Base-by-base conservation (phyloP, 225 moss, liverwort and hornwort species). In the Asterella californica region DNA sequence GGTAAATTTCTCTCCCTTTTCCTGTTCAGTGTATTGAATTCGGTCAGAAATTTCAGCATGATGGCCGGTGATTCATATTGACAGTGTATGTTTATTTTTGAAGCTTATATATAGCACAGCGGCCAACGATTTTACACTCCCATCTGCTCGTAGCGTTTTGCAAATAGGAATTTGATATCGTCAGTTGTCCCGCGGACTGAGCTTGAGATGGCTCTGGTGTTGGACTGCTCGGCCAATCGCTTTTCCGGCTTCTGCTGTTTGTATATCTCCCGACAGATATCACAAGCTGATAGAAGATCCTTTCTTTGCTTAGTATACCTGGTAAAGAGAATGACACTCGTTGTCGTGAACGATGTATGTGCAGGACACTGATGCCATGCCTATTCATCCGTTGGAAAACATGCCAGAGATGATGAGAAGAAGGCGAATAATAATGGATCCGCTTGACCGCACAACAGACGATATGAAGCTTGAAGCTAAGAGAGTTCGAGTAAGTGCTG, bases 341-440 rank as follows among this genome's bases (percentile, higher is more conserved):
- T 65, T 32, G 17, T 65, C 10, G 65, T 11, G 11, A 67, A 67
- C 55, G 54, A 21, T 54, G 32, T 32, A 11, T 79, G 37, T 75
- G 77, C 88, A 99, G 99, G 99, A 99, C 84, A 92, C 91, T 81
- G 95, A 99, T 88, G 92, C 92, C 27, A 99, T 99, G 99, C 95
- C 99, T 71, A 81, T 93, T 47, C 90, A 95, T 85, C 93, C 92
- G 21, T 79, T 93, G 82, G 99, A 99, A 69, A 99, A 99, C 60
- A 95, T 99, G 93, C 95, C 99, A 49, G 99, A 99, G 84, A 87
- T 92, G 64, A 95, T 99, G 99, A 85, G 92, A 71, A 88, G 90
- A 54, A 86, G 87, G 78, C 91, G 91, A 64, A 82, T 89, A 55
- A 79, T 88, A 55, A 47, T 83, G 46, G 89, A 90, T 68, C 87